Conservation (phyloP, 2,329 filamentous ascomycete genomes). For the Fusarium torreyae region DNA sequence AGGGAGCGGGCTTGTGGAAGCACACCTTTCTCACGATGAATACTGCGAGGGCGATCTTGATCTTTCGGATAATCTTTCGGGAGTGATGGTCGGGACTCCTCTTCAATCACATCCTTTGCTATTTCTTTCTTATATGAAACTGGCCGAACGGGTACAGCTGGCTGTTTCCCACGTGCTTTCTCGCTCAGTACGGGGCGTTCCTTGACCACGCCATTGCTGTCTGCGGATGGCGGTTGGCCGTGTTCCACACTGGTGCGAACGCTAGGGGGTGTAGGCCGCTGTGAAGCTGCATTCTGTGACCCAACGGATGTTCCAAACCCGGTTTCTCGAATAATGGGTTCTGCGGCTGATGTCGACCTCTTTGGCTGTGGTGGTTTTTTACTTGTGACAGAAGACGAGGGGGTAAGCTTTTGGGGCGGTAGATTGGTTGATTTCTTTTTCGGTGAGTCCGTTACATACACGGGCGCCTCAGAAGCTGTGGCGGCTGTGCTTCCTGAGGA, state of each 20-base stretch:
- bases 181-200: slow-evolving; percentile 54
- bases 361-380: slow-evolving; percentile 63
- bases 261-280: slow-evolving; percentile 49
- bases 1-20: slow-evolving; percentile 47
- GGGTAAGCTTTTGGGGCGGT: slow-evolving; percentile 60
- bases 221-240: slow-evolving; percentile 7
- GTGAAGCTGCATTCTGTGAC: slow-evolving; percentile 44
- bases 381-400: slow-evolving; percentile 60
- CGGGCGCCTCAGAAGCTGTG: slow-evolving; percentile 52
- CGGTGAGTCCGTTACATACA: slow-evolving; percentile 47
- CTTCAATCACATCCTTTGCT: slow-evolving; percentile 19
- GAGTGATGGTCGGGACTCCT: slow-evolving; percentile 13
- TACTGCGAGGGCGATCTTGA: slow-evolving; percentile 29
- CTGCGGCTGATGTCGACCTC: slow-evolving; percentile 55
- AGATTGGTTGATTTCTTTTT: slow-evolving; percentile 49
- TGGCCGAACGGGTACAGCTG: slow-evolving; percentile 47
- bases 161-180: slow-evolving; percentile 67
- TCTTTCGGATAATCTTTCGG: slow-evolving; percentile 27
- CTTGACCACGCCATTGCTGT: slow-evolving; percentile 15
- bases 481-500: slow-evolving; percentile 60
- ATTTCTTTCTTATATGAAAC: slow-evolving; percentile 34
- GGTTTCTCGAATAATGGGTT: slow-evolving; percentile 52
- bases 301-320: slow-evolving; percentile 41
- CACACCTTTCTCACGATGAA: slow-evolving; percentile 28
- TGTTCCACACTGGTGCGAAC: slow-evolving; percentile 45